phyloP scores from a whole-genome alignment of 371 early-diverging fungal genomes.

The Nosema muscidifuracis region DNA sequence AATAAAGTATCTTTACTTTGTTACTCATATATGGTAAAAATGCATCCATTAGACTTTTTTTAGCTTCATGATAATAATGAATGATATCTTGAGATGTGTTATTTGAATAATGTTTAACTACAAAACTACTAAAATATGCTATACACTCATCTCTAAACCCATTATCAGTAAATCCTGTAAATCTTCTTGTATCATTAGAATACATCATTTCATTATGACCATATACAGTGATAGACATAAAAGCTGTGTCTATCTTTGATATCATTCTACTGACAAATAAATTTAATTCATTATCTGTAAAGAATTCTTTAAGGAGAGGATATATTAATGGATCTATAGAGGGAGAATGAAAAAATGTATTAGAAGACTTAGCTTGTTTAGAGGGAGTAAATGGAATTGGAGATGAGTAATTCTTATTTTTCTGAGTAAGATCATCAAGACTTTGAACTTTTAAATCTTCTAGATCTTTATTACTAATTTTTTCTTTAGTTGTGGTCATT shows the following conservation, averaged over 20 bases:
- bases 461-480: no score
- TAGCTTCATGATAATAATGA: not conserved
- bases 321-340: not conserved
- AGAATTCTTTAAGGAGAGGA: not conserved
- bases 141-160: not conserved
- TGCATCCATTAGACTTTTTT: not conserved
- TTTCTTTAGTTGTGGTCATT: no score
- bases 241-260: not conserved
- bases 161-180: not conserved
- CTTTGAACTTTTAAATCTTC: not conserved
- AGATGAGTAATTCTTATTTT: no score
- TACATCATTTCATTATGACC: not conserved
- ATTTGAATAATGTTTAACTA: not conserved
- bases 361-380: no score
- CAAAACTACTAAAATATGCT: not conserved
- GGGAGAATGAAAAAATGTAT: not conserved
- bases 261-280: not conserved
- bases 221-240: not conserved
- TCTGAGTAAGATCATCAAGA: not conserved
- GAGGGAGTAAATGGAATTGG: no score
- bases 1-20: not conserved
- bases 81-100: not conserved
- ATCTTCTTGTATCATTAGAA: not conserved
- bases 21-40: not conserved
- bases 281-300: not conserved